Evolutionary conservation across 176 grass and related monocot species (phyloP), one percentile per base, ranked within the genome.

Genomic region (Triticum urartu): DNA sequence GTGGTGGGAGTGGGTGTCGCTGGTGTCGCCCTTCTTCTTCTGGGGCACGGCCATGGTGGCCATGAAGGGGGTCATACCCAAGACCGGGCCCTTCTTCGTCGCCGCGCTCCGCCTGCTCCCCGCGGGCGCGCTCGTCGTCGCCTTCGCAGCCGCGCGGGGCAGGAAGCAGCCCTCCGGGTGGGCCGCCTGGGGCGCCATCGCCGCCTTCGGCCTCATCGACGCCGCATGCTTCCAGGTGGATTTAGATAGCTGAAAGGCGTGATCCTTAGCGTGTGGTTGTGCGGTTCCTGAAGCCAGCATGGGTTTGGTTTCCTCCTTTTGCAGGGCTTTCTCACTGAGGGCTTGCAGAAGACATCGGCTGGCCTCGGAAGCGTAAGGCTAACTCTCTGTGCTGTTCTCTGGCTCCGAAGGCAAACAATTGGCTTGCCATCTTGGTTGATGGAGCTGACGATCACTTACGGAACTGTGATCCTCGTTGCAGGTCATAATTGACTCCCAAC

Each of bases 31-130:
- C 62, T 99, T 99, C 94, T 99, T 99, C 90, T 99, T 99, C 88
- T 99, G 97, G 97, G 97, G 97, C 82, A 95, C 97, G 85, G 92
- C 94, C 60, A 98, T 98, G 94, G 97, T 98, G 77, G 89, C 97
- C 78, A 98, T 98, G 97, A 98, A 99, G 92, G 97, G 85, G 90
- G 97, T 99, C 58, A 99, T 99, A 17, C 94, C 97, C 26, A 92
- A 94, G 54, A 94, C 94, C 0, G 97, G 97, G 0, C 97, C 94
- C 77, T 99, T 99, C 84, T 99, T 99, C 50, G 90, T 99, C 76
- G 86, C 97, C 25, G 79, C 94, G 12, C 56, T 94, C 83, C 90
- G 97, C 39, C 84, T 99, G 48, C 77, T 96, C 71, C 94, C 97
- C 0, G 97, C 94, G 0, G 94, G 97, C 32, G 79, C 88, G 50